phyloP scores from a whole-genome alignment of 2,329 filamentous ascomycete genomes.

The Cladobotryum mycophilum region DNA sequence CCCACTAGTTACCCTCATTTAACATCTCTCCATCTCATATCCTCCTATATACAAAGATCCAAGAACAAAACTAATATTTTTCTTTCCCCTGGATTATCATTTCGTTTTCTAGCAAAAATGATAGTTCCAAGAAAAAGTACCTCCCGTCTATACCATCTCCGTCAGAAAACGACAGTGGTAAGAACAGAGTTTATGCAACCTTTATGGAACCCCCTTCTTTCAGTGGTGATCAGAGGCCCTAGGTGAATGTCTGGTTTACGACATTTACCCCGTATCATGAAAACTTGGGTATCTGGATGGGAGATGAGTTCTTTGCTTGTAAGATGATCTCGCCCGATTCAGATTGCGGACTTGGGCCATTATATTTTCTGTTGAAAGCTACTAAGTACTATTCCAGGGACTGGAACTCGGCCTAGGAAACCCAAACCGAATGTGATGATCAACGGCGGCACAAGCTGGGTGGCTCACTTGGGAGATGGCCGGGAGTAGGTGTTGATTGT shows the following conservation, averaged over 20 bases:
- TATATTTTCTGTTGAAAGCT: too few species aligned
- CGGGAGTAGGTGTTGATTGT: too few species aligned
- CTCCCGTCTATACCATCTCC: too few species aligned
- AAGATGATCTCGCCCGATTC: not conserved
- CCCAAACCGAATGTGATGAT: constrained; percentile 4
- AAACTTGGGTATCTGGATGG: constrained; percentile 1
- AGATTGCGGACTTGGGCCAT: too few species aligned
- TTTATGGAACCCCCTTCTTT: constrained; percentile 8
- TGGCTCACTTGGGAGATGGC: not conserved
- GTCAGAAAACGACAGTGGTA: too few species aligned
- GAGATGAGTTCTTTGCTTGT: constrained; percentile 7
- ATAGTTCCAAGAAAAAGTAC: too few species aligned
- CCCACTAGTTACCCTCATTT: too few species aligned
- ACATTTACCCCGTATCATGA: constrained; percentile 2
- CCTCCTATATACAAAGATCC: too few species aligned
- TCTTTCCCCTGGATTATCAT: too few species aligned
- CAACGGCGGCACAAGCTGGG: not conserved
- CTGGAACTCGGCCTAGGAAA: not conserved
- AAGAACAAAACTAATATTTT: too few species aligned
- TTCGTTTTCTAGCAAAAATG: too few species aligned
- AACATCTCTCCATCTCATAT: too few species aligned
- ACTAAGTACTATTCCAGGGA: not conserved
- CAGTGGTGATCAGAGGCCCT: not conserved
- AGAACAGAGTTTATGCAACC: not conserved
- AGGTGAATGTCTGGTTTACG: constrained; percentile 10